Percentiles rank a stretch among this genome's conserved stretches.
phyloP scores from a whole-genome alignment of 108 stramenopile species.

The Cyclostephanos tholiformis region DNA sequence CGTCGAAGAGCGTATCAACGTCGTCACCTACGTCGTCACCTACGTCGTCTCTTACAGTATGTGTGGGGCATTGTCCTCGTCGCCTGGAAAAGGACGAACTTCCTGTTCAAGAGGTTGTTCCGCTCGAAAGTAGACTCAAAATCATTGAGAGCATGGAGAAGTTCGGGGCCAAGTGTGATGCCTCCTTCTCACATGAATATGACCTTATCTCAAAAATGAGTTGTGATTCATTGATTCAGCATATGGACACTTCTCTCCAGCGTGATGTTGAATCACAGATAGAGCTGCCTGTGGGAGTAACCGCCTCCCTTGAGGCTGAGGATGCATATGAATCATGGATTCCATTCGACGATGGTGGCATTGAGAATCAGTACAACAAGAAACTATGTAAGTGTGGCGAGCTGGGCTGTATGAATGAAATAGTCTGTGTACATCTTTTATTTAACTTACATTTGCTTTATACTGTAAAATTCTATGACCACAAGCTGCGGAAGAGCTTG shows the following conservation, averaged over 20 bases:
- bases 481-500: constrained; percentile 3
- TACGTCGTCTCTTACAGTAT: too few species aligned
- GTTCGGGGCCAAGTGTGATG: too few species aligned
- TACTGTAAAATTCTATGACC: background rate
- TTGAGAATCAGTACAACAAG: constrained; percentile 1
- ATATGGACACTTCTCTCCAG: background rate
- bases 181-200: too few species aligned
- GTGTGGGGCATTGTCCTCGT: too few species aligned
- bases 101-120: too few species aligned
- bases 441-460: background rate
- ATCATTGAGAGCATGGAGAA: too few species aligned
- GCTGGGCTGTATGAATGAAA: background rate
- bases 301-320: background rate
- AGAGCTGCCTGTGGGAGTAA: background rate
- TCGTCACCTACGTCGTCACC: too few species aligned
- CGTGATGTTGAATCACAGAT: background rate
- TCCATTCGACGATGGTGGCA: background rate
- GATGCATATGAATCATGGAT: background rate
- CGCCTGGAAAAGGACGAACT: too few species aligned
- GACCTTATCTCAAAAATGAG: too few species aligned
- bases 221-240: too few species aligned
- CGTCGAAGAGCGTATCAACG: too few species aligned
- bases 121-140: too few species aligned
- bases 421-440: background rate
- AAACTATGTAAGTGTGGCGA: background rate